These are phyloP conservation scores for Tripidium arundinaceum DNA, from an alignment of 202 grass and related monocot species.

Conservation along the genomic window DNA sequence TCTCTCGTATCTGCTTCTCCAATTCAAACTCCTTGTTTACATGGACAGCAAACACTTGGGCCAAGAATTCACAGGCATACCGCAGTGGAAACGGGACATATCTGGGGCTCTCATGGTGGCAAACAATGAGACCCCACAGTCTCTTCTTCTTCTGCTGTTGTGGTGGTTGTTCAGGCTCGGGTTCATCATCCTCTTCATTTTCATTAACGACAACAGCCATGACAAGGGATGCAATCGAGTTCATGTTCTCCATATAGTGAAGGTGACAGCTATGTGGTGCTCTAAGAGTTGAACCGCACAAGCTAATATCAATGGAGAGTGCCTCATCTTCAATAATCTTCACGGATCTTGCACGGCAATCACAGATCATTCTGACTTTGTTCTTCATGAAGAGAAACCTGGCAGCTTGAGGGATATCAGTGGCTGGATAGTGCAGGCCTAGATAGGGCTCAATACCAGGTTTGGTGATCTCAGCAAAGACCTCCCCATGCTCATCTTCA, in stretches of 20 bases:
- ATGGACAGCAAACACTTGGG: slow-evolving; percentile 91
- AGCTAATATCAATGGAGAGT: slow-evolving; percentile 64
- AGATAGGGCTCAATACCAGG: slow-evolving; percentile 86
- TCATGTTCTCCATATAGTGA: slow-evolving; percentile 99
- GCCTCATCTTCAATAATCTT: slow-evolving; percentile 66
- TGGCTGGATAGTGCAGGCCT: slow-evolving; percentile 89
- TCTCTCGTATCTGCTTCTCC: slow-evolving; percentile 79
- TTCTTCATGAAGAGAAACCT: slow-evolving; percentile 97
- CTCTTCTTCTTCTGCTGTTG: slow-evolving; percentile 68
- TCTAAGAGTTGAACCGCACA: slow-evolving; percentile 84
- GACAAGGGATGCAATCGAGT: slow-evolving; percentile 86
- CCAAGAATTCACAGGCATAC: slow-evolving; percentile 92
- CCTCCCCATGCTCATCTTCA: slow-evolving; percentile 93
- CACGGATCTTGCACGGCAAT: slow-evolving; percentile 67
- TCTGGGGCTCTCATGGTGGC: slow-evolving; percentile 89
- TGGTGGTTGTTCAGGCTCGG: slow-evolving; percentile 26
- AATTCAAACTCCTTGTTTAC: slow-evolving; percentile 92
- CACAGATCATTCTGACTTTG: slow-evolving; percentile 95
- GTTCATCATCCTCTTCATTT: slow-evolving; percentile 51
- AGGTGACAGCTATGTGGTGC: slow-evolving; percentile 90
- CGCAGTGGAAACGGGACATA: slow-evolving; percentile 83
- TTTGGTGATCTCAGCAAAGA: slow-evolving; percentile 78
- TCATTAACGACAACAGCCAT: slow-evolving; percentile 92
- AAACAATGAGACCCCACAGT: slow-evolving; percentile 91
- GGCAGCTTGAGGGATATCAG: slow-evolving; percentile 91